A percentile compares a stretch with the other conserved stretches of the same genome.
phyloP scores from a whole-genome alignment of 2,329 filamentous ascomycete genomes.

The Phyllosticta citriasiana region DNA sequence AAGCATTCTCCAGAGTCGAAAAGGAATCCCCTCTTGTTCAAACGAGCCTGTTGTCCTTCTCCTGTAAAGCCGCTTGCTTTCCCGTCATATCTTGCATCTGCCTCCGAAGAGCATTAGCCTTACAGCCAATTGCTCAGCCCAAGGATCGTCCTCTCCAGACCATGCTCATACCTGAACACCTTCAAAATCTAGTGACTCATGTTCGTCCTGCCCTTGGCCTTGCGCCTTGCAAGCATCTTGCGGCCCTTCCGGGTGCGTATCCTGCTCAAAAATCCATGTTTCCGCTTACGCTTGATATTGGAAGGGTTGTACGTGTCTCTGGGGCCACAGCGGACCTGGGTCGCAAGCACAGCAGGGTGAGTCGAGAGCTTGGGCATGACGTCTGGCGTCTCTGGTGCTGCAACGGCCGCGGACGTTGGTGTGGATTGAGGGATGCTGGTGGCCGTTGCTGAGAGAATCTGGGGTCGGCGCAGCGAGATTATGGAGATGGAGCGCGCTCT shows the following conservation, averaged over 20 bases:
- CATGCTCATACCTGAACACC: neutral
- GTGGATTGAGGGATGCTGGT: conserved; percentile 8
- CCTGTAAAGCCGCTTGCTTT: neutral
- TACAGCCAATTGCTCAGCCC: neutral
- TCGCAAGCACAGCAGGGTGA: conserved; percentile 26
- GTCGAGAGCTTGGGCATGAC: conserved; percentile 25
- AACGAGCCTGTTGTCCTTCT: neutral
- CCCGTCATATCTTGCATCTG: neutral
- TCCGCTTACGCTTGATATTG: conserved; percentile 49
- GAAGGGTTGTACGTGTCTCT: conserved; percentile 51
- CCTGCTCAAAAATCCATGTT: conserved; percentile 50
- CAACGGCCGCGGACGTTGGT: neutral
- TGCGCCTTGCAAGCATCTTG: conserved; percentile 44
- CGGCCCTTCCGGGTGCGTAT: conserved; percentile 43
- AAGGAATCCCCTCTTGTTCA: neutral
- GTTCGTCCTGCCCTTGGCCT: conserved; percentile 39
- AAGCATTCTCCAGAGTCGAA: neutral
- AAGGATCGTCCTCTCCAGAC: neutral
- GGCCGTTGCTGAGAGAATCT: conserved; percentile 13
- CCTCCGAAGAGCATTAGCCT: neutral
- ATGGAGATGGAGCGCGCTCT: conserved; percentile 14
- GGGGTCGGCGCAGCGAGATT: conserved; percentile 13
- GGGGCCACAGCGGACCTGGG: conserved; percentile 37
- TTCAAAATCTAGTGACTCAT: conserved; percentile 2
- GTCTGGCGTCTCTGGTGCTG: conserved; percentile 17